Base-by-base conservation (phyloP, 257 asterid genomes). In the Capsicum chinense region DNA sequence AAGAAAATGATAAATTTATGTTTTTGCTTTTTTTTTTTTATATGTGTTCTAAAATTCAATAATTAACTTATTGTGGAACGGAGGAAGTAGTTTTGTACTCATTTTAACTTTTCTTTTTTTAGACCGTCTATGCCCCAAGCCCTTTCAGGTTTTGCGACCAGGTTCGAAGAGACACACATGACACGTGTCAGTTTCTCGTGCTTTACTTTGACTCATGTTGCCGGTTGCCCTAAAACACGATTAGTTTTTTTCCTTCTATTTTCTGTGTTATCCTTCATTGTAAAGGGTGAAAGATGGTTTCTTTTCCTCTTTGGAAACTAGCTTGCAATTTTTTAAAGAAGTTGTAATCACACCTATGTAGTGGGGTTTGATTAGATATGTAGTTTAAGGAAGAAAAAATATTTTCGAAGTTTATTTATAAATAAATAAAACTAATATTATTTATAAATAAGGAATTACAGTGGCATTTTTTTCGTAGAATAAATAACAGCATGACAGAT, bases 111-210 rank as follows among this genome's bases (percentile, higher is more conserved):
- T 26, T 26, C 33, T 26, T 16, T 39, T 37, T 13, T 37, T 52
- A 76, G 26, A 52, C 81, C 62, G 48, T 63, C 81, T 21, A 62
- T 89, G 86, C 85, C 89, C 44, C 48, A 62, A 88, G 86, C 85
- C 89, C 89, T 80, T 89, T 90, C 91, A 87, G 88, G 76, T 90
- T 83, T 84, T 82, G 69, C 83, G 89, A 86, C 86, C 84, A 83
- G 88, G 85, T 87, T 87, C 86, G 87, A 64, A 87, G 89, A 88
- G 84, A 87, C 84, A 73, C 85, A 90, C 87, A 79, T 47, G 88
- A 73, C 87, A 85, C 89, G 85, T 69, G 88, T 86, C 86, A n/a
- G 85, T 78, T 57, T 57, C 21, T 10, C 19, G n/a, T 67, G 84
- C 16, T 71, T 63, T 50, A 39, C 87, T 21, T 73, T 52, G 63